Base-by-base conservation (phyloP, 345 rosid genomes). In the Stellera chamaejasme region DNA sequence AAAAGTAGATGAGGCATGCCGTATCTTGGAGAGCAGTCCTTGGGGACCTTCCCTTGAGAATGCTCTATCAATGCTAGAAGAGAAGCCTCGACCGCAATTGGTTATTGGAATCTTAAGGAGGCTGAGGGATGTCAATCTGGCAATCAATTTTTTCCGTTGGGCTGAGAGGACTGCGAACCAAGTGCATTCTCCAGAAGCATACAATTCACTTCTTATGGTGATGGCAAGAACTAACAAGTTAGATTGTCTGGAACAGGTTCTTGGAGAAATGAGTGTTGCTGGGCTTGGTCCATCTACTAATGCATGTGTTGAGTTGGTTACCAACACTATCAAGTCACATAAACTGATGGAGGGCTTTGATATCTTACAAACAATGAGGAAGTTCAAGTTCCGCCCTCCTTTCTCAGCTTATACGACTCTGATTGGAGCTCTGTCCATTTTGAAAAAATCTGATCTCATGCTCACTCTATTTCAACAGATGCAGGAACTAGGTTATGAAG, bases 401-500 rank as follows among this genome's bases (percentile, higher is more conserved):
- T 93, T 87, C 72, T 87, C 96, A 0, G 99, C 97, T 15, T 93
- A 89, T 41, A 81, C 91, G 0, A 82, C 94, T 49, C 75, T 93
- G 71, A 89, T 93, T 39, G 99, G 99, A 69, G 94, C 96, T 58
- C 75, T 89, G 10, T 78, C 98, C 48, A 64, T 52, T 2, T 73
- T 65, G 54, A 67, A 59, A 50, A 84, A 81, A 51, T 81, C 91
- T 32, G 83, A 79, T 70, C 77, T 62, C 59, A 87, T 87, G 99
- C 80, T 84, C 39, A 72, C 75, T 43, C 90, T 93, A 58, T 87
- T 93, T 69, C 79, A 76, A 58, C 88, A 93, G 61, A 93, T 93
- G 96, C 97, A 93, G 72, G 99, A 89, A 66, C 69, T 89, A 39
- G 96, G 97, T n/a, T 93, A 93, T 59, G 99, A 89, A 66, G 83